Conservation (phyloP, 1,284 basidiomycete species). For the Fomitopsis schrenkii region DNA sequence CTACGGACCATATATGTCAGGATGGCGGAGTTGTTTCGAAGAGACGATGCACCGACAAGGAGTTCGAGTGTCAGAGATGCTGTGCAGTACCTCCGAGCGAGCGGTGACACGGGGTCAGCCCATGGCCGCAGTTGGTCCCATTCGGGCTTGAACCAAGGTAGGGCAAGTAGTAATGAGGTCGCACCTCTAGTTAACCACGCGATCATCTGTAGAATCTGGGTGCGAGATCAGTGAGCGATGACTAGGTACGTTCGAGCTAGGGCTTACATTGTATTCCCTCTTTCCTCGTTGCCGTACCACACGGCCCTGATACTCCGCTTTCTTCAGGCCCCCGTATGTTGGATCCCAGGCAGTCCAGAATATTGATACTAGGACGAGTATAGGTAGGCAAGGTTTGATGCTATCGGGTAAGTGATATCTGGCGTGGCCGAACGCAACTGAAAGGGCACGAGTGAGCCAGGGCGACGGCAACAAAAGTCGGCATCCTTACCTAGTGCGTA, state of each 20-base stretch:
- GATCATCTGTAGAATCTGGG: conserved; percentile 52
- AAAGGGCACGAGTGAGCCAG: not conserved
- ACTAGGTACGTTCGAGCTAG: not conserved
- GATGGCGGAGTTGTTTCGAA: conserved; percentile 5
- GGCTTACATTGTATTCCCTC: conserved; percentile 54
- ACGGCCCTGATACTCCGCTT: conserved; percentile 62
- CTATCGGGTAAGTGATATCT: conserved; percentile 4
- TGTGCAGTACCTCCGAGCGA: conserved; percentile 42
- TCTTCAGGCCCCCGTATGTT: conserved; percentile 56
- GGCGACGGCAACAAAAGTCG: not conserved
- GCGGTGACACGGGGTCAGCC: conserved; percentile 29
- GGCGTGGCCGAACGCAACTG: conserved; percentile 17
- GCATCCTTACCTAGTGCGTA: conserved; percentile 41
- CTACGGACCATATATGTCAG: conserved; percentile 30
- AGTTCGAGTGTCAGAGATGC: conserved; percentile 44
- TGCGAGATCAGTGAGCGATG: conserved; percentile 1
- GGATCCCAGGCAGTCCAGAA: conserved; percentile 78
- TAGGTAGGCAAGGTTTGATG: conserved; percentile 34
- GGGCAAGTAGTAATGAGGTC: conserved; percentile 43
- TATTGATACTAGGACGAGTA: conserved; percentile 49
- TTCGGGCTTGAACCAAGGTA: conserved; percentile 38
- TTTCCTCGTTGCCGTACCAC: conserved; percentile 63
- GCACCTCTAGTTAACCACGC: conserved; percentile 53
- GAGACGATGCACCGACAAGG: conserved; percentile 36
- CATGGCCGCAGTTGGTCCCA: conserved; percentile 36